Evolutionary conservation across 306 rosid species (phyloP).

Genomic region (Vigna angularis): DNA sequence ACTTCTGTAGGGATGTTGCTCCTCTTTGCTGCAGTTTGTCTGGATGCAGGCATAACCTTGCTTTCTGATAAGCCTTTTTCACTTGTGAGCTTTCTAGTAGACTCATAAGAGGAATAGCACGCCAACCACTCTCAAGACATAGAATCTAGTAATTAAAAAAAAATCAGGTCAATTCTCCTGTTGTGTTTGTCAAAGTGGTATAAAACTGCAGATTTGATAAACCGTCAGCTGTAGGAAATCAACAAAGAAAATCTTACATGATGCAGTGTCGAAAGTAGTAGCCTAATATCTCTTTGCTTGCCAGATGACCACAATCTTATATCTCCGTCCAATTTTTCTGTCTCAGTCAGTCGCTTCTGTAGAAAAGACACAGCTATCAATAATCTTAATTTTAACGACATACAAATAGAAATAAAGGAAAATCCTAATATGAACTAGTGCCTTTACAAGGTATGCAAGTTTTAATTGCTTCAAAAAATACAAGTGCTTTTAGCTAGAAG

Average conservation of each 20-base stretch:
- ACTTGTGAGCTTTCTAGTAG: constrained; percentile 72
- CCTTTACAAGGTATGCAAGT: constrained; percentile 1
- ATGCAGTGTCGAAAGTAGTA: constrained; percentile 83
- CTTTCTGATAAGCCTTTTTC: constrained; percentile 88
- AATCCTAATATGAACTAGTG: constrained; percentile 10
- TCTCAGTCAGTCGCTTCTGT: constrained; percentile 55
- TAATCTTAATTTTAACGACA: constrained; percentile 13
- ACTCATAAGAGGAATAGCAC: constrained; percentile 61
- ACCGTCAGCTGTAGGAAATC: constrained; percentile 1
- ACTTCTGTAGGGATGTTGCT: constrained; percentile 75
- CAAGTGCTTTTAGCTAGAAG: not conserved
- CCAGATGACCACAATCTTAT: constrained; percentile 87
- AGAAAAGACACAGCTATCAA: constrained; percentile 25
- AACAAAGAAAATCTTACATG: constrained; percentile 55
- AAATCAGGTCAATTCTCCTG: constrained; percentile 30
- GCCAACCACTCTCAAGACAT: constrained; percentile 83
- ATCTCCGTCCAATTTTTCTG: constrained; percentile 69
- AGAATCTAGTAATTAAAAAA: constrained; percentile 63
- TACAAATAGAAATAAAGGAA: constrained; percentile 18
- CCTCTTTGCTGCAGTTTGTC: constrained; percentile 96
- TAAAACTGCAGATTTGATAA: constrained; percentile 2
- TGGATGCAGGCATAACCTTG: constrained; percentile 89
- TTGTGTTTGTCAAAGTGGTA: not conserved
- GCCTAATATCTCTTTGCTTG: constrained; percentile 76
- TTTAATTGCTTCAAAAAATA: constrained; percentile 33